These are phyloP conservation scores for Vigna unguiculata DNA, from an alignment of 306 rosid genomes.

Conservation along the genomic window DNA sequence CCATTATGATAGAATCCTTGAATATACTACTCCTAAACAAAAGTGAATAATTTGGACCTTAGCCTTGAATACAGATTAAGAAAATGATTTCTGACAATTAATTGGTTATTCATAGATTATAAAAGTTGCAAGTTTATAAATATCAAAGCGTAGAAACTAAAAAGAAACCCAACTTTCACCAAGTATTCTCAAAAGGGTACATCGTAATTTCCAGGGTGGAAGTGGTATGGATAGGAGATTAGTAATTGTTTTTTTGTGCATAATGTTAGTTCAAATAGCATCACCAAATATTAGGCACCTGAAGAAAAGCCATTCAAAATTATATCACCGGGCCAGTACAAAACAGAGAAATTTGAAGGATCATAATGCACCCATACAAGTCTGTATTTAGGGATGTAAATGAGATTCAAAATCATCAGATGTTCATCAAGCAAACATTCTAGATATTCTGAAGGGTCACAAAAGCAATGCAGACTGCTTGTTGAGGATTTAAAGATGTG, in stretches of 20 bases:
- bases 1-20: conserved; percentile 1
- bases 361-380: not conserved
- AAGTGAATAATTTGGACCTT: conserved; percentile 14
- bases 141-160: not conserved
- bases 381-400: conserved; percentile 1
- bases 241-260: not conserved
- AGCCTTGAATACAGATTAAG: conserved; percentile 1
- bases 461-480: conserved; percentile 7
- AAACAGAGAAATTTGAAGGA: not conserved
- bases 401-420: conserved; percentile 27
- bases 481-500: not conserved
- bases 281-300: not conserved
- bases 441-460: conserved; percentile 4
- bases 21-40: conserved; percentile 13
- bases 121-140: not conserved
- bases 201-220: not conserved
- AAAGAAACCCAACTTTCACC: conserved; percentile 28
- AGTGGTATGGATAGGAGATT: conserved; percentile 6
- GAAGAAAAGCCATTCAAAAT: conserved; percentile 27
- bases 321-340: conserved; percentile 3
- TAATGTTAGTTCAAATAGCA: not conserved
- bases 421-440: conserved; percentile 18
- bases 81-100: not conserved
- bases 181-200: conserved; percentile 9
- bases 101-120: not conserved